Percentiles rank a stretch among this genome's conserved stretches.
phyloP scores from a whole-genome alignment of 2,329 filamentous ascomycete genomes.

The Colletotrichum sp. region DNA sequence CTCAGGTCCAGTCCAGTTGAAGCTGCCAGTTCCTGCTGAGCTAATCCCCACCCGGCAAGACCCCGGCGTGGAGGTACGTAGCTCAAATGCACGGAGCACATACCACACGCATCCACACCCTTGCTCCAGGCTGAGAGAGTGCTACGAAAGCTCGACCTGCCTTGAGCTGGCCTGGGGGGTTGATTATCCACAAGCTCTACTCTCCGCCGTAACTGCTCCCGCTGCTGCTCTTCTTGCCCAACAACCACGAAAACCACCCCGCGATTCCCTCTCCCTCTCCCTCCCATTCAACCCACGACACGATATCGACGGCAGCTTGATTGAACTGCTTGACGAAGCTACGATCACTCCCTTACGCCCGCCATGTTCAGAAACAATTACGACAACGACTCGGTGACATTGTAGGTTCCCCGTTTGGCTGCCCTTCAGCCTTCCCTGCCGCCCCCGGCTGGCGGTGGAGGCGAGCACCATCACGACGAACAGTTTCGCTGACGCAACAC shows the following conservation, averaged over 20 bases:
- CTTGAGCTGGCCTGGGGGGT: slow-evolving; percentile 21
- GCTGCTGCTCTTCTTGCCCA: neutral
- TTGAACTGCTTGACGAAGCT: slow-evolving; percentile 18
- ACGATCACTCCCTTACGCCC: slow-evolving; percentile 16
- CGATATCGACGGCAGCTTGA: neutral
- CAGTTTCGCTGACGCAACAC: neutral
- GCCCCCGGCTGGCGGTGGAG: neutral
- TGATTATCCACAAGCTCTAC: slow-evolving; percentile 18
- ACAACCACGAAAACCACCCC: slow-evolving; percentile 19
- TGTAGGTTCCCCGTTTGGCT: slow-evolving; percentile 65
- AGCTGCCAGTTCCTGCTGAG: neutral
- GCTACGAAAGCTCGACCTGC: slow-evolving; percentile 35
- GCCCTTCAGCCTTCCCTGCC: neutral
- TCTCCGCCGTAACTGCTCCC: slow-evolving; percentile 2
- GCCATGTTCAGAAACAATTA: slow-evolving; percentile 99
- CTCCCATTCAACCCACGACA: neutral
- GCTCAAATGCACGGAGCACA: slow-evolving; percentile 17
- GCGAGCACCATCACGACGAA: neutral
- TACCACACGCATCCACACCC: neutral
- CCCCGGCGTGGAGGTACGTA: slow-evolving; percentile 17
- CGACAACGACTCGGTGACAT: slow-evolving; percentile 99
- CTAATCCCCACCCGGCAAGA: neutral
- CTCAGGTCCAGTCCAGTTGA: neutral
- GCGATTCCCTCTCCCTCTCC: slow-evolving; percentile 1
- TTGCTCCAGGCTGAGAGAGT: slow-evolving; percentile 26